Base-by-base conservation (phyloP, 192 early-diverging fungal species). In the Chytriomyces sp. region DNA sequence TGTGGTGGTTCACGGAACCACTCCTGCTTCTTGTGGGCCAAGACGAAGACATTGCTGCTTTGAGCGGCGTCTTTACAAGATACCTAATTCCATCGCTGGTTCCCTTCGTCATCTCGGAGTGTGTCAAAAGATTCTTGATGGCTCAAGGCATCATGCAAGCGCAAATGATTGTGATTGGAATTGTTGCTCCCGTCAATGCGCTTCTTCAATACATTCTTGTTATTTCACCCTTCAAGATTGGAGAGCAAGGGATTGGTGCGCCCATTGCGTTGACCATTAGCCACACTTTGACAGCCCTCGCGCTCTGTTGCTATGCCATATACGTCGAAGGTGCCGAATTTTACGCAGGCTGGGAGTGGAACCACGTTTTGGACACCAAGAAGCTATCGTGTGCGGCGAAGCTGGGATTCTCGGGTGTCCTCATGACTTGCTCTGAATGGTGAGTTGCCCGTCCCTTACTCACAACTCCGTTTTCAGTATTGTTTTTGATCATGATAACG, bases 301-400 rank as follows among this genome's bases (percentile, higher is more conserved):
- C 91, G 0, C 75, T 91, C 5, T 26, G 89, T 5, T 26, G 85
- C n/a, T 98, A 97, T 55, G 73, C 78, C 44, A 63, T 62, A 12
- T 77, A 62, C 61, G 59, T 91, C 12, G 84, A 91, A 25, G 93
- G 34, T 73, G 77, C 71, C 58, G 82, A 91, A 40, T 88, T 84
- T 59, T 98, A 93, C 93, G 93, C 92, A 57, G 94, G 93, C 3
- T 94, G 92, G 90, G 89, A 91, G 5, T 81, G 83, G 57, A 72
- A 72, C 4, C 83, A 87, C 22, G 88, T 90, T 7, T 76, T 95
- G 62, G 36, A 54, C 31, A 6, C 26, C 3, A 30, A 33, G 38
- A 73, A 72, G 54, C 41, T 61, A 5, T 59, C 10, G 57, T 10
- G 32, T 12, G 73, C 74, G 39, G 19, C 78, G 25, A 78, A 81